These are phyloP conservation scores for Podaxis sp. DNA, from an alignment of 768 basidiomycete genomes.

Conservation along the genomic window DNA sequence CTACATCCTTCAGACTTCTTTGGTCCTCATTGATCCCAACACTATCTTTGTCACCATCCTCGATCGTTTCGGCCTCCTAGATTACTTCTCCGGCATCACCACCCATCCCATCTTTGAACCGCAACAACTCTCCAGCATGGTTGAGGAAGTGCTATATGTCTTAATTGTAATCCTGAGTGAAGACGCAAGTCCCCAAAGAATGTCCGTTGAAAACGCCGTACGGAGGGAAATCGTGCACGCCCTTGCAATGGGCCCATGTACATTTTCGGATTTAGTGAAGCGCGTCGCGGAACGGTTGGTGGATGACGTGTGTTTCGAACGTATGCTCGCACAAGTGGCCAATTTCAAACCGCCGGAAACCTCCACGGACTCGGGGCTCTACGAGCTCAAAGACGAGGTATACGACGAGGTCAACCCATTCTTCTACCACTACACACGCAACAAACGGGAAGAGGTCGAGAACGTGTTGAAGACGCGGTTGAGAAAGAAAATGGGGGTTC, in stretches of 20 bases:
- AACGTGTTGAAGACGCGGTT: constrained; percentile 64
- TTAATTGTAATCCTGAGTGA: constrained; percentile 88
- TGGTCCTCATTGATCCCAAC: constrained; percentile 78
- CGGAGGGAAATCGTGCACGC: constrained; percentile 89
- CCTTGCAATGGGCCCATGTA: constrained; percentile 82
- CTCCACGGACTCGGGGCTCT: constrained; percentile 78
- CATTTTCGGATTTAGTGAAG: constrained; percentile 90
- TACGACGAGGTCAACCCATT: constrained; percentile 93
- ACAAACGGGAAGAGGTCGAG: constrained; percentile 91
- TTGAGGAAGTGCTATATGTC: constrained; percentile 82
- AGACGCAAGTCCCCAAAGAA: constrained; percentile 67
- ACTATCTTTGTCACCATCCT: constrained; percentile 82
- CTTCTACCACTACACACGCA: constrained; percentile 94
- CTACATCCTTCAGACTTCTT: constrained; percentile 83
- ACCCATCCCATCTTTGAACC: constrained; percentile 64
- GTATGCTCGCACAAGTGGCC: constrained; percentile 75
- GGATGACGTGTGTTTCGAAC: constrained; percentile 82
- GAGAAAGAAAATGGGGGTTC: constrained; percentile 58
- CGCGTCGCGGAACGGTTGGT: constrained; percentile 87
- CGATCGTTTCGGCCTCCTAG: constrained; percentile 83
- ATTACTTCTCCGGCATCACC: constrained; percentile 72
- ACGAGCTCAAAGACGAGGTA: constrained; percentile 81
- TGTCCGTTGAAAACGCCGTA: constrained; percentile 64
- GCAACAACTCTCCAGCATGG: constrained; percentile 75
- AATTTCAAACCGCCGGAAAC: constrained; percentile 81